These are phyloP conservation scores for Globisporangium apiculatum DNA, from an alignment of 352 stramenopile species.

Conservation along the genomic window DNA sequence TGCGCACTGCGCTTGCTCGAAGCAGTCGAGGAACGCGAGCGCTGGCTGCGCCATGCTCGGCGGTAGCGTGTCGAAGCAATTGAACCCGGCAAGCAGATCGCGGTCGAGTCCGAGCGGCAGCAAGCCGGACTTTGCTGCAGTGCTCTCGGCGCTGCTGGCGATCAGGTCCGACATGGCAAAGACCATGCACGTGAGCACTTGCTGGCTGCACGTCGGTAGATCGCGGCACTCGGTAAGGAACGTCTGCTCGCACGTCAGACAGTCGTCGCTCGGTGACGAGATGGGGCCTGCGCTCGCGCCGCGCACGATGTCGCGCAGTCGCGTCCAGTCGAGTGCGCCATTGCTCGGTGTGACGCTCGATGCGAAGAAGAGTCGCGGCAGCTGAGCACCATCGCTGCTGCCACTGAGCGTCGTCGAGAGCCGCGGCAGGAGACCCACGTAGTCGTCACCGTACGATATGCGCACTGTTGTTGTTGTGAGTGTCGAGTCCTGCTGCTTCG, in stretches of 20 bases:
- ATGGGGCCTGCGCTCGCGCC: not conserved
- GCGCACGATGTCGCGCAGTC: not conserved
- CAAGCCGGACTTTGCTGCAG: not conserved
- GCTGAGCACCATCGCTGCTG: not conserved
- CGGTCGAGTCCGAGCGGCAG: not conserved
- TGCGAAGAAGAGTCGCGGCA: constrained; percentile 2
- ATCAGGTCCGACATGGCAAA: not conserved
- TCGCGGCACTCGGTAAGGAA: constrained; percentile 3
- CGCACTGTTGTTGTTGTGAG: not conserved
- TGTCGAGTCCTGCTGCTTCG: not conserved
- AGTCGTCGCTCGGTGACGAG: not conserved
- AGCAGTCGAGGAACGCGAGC: constrained; percentile 7
- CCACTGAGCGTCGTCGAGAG: not conserved
- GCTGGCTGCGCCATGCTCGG: not conserved
- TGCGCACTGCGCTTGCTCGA: constrained; percentile 8
- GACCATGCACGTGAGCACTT: constrained; percentile 5
- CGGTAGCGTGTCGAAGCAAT: not conserved
- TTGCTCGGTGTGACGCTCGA: not conserved
- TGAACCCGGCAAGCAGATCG: not conserved
- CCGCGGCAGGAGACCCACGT: constrained; percentile 3
- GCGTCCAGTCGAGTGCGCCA: constrained; percentile 6
- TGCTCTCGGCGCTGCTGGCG: not conserved
- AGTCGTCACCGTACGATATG: constrained; percentile 9
- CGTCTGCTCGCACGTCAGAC: constrained; percentile 3
- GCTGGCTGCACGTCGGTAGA: not conserved